Evolutionary conservation across 164 flowering plant species (phyloP).

Genomic region (Berberis vulgaris): DNA sequence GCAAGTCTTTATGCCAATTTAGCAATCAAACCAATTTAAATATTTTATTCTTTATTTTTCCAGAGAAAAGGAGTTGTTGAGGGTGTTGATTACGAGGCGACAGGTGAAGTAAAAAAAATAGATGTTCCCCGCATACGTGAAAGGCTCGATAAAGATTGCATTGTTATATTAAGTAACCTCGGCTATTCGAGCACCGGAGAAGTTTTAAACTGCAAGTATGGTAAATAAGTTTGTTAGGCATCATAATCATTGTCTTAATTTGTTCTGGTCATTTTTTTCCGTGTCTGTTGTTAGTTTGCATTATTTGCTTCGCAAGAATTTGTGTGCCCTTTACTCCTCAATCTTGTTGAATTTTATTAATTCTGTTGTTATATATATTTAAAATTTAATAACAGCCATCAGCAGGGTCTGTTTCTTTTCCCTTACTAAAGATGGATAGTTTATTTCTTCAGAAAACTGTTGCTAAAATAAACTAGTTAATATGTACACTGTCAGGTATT

Average conservation of each 20-base stretch:
- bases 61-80: constrained; percentile 93
- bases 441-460: too few species aligned
- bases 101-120: constrained; percentile 94
- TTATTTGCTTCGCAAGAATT: too few species aligned
- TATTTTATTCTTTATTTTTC: not conserved
- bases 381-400: too few species aligned
- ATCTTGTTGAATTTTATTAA: too few species aligned
- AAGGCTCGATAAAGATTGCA: constrained; percentile 76
- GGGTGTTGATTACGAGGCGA: constrained; percentile 87
- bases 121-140: constrained; percentile 79
- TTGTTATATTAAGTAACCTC: constrained; percentile 76
- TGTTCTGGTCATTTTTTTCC: too few species aligned
- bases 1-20: not conserved
- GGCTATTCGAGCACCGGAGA: constrained; percentile 97
- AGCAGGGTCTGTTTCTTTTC: too few species aligned
- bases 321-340: too few species aligned
- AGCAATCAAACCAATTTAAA: not conserved
- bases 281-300: too few species aligned
- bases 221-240: constrained; percentile 20
- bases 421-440: too few species aligned
- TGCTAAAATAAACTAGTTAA: too few species aligned
- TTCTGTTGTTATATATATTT: too few species aligned
- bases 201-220: constrained; percentile 99
- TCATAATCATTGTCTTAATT: constrained; percentile 6
- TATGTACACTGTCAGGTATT: too few species aligned